Evolutionary conservation across 1,284 basidiomycete genomes (phyloP).

Genomic region (Malassezia globosa): DNA sequence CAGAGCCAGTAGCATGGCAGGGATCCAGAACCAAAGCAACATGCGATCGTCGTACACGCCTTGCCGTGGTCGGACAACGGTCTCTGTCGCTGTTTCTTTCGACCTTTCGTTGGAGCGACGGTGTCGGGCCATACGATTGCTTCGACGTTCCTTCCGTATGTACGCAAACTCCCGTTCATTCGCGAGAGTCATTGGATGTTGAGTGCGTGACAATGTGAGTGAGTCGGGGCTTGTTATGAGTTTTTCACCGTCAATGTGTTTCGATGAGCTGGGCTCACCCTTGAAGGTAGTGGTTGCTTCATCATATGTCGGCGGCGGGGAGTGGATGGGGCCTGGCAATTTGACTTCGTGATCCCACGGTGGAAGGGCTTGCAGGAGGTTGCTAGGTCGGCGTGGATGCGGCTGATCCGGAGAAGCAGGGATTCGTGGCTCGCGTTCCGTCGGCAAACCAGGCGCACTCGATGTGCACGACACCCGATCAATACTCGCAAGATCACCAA

Average conservation of each 20-base stretch:
- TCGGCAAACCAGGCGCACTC: too few relatives aligned
- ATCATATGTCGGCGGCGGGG: slow-evolving; percentile 18
- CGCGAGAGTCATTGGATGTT: neutral
- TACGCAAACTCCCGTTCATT: neutral
- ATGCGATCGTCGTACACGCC: slow-evolving; percentile 63
- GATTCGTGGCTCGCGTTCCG: neutral
- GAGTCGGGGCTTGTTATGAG: slow-evolving; percentile 2
- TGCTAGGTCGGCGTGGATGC: neutral
- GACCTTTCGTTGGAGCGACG: neutral
- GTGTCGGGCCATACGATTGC: neutral
- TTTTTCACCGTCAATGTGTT: slow-evolving; percentile 15
- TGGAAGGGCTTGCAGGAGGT: neutral
- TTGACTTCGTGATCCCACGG: neutral
- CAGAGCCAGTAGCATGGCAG: slow-evolving; percentile 55
- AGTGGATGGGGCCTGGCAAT: neutral
- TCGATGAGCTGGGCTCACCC: slow-evolving; percentile 1
- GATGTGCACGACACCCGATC: neutral
- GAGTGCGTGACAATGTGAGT: neutral
- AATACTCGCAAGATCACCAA: slow-evolving; percentile 5
- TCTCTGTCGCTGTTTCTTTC: neutral
- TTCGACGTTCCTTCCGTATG: neutral
- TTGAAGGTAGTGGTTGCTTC: slow-evolving; percentile 15
- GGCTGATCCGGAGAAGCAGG: neutral
- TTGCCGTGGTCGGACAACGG: slow-evolving; percentile 1
- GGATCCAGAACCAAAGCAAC: slow-evolving; percentile 87